phyloP scores from a whole-genome alignment of 176 grass and related monocot species.

The Elaeis guineensis region DNA sequence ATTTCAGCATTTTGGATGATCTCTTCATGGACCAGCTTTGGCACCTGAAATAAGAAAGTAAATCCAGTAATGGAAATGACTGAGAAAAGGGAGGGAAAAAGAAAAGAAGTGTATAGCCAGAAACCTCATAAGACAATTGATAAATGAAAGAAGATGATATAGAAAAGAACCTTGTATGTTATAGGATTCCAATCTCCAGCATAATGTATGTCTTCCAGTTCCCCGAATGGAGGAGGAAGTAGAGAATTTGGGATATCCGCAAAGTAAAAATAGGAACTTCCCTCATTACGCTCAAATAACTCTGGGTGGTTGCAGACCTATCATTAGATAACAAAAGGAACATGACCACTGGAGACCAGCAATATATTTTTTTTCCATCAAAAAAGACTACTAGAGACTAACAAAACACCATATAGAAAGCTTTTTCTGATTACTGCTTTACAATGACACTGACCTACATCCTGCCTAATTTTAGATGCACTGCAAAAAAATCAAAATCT shows the following conservation, averaged over 20 bases:
- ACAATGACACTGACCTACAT: too few relatives aligned
- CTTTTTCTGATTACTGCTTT: too few relatives aligned
- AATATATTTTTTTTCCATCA: too few relatives aligned
- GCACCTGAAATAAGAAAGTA: slow-evolving; percentile 48
- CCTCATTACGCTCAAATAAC: slow-evolving; percentile 97
- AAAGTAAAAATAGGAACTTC: slow-evolving; percentile 92
- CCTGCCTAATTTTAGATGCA: too few relatives aligned
- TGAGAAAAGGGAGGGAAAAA: slow-evolving; percentile 13
- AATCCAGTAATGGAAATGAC: slow-evolving; percentile 1
- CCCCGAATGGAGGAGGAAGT: slow-evolving; percentile 86
- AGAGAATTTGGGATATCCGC: slow-evolving; percentile 79
- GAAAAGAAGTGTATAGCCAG: not conserved
- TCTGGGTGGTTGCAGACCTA: slow-evolving; percentile 99
- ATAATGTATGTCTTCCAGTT: slow-evolving; percentile 80
- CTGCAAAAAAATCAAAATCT: too few relatives aligned
- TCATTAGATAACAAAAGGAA: slow-evolving; percentile 9
- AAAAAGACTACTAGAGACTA: too few relatives aligned
- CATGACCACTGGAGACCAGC: not conserved
- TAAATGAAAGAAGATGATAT: not conserved
- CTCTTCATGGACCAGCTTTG: slow-evolving; percentile 74
- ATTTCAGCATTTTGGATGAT: slow-evolving; percentile 41
- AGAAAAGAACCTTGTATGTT: slow-evolving; percentile 52
- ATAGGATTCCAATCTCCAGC: slow-evolving; percentile 84
- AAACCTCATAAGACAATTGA: not conserved
- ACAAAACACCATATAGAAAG: too few relatives aligned